Base-by-base conservation (phyloP, 2,329 filamentous ascomycete species). In the Calonectria pseudoreteaudii region DNA sequence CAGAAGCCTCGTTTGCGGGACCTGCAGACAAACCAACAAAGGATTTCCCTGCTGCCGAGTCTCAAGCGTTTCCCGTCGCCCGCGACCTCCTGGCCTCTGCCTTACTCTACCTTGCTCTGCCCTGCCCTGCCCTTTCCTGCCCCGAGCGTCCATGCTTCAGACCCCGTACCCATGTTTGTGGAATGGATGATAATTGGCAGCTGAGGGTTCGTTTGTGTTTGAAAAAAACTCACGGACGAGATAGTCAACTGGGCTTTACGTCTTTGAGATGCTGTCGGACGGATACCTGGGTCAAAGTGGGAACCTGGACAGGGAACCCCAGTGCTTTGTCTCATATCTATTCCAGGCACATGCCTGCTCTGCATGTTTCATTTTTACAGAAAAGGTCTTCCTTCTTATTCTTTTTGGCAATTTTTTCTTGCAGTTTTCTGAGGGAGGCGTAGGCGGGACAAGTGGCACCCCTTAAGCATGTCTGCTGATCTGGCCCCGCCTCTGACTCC, bases 301-400 rank as follows among this genome's bases (percentile, higher is more conserved):
- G 44, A 13, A 53, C 20, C 68, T 26, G 16, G 41, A 36, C 38
- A 44, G 20, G 41, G 58, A 65, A 23, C 64, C 69, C 34, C 36
- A 47, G 26, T 36, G n/a, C n/a, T 10, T 26, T 62, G 71, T 71
- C 68, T 70, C 64, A 56, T 64, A 67, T 67, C 38, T 52, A 69
- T 72, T 66, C 69, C 65, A 74, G 72, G 72, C 69, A 26, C 58
- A 74, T 72, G 72, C 72, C 69, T 74, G 69, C 66, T 72, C 70
- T 31, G 68, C 69, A 66, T 62, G 69, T 74, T 74, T 74, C 72
- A 72, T 41, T 47, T 74, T 68, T 64, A 38, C 53, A 44, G 23
- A 26, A 26, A 20, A 36, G 36, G 31, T 16, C 26, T 30, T 13
- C 14, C 26, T 49, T 36, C 44, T 68, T 64, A 31, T 31, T 4